Conservation (phyloP, 176 grass and related monocot genomes). For the Aegilops longissima region DNA sequence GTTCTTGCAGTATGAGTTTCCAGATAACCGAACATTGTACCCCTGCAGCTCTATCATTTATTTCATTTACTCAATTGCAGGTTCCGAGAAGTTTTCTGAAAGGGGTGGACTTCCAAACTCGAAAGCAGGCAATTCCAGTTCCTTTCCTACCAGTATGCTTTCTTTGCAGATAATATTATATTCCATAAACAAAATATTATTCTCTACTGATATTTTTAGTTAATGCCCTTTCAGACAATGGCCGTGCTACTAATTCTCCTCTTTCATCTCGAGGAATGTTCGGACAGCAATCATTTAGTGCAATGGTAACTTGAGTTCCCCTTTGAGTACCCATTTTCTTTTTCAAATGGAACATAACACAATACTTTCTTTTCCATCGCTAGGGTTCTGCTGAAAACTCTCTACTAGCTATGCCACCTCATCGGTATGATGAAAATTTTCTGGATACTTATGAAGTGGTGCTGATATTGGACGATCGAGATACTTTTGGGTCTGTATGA, state of each 20-base stretch:
- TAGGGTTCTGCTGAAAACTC: constrained; percentile 39
- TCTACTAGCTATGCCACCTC: constrained; percentile 78
- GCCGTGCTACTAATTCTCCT: neutral
- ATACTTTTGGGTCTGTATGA: constrained; percentile 72
- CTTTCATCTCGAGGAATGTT: constrained; percentile 34
- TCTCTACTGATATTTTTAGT: constrained; percentile 13
- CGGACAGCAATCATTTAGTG: constrained; percentile 36
- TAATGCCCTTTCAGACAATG: constrained; percentile 32
- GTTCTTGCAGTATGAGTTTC: constrained; percentile 27
- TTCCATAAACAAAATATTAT: constrained; percentile 11
- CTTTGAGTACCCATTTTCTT: neutral
- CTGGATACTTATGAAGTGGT: constrained; percentile 72
- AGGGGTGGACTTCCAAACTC: constrained; percentile 29
- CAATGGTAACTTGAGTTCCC: constrained; percentile 37
- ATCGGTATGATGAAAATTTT: constrained; percentile 56
- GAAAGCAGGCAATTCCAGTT: constrained; percentile 28
- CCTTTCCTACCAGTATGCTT: constrained; percentile 36
- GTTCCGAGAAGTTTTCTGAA: constrained; percentile 27
- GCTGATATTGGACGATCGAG: constrained; percentile 85
- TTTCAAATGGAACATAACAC: neutral
- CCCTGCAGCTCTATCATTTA: neutral
- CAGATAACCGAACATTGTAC: neutral
- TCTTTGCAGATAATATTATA: constrained; percentile 28
- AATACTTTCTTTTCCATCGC: constrained; percentile 10
- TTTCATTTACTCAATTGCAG: neutral